Percentiles rank a stretch among this genome's conserved stretches.
Evolutionary conservation across 2,329 filamentous ascomycete genomes (phyloP).

Genomic region (Sclerotinia minor): DNA sequence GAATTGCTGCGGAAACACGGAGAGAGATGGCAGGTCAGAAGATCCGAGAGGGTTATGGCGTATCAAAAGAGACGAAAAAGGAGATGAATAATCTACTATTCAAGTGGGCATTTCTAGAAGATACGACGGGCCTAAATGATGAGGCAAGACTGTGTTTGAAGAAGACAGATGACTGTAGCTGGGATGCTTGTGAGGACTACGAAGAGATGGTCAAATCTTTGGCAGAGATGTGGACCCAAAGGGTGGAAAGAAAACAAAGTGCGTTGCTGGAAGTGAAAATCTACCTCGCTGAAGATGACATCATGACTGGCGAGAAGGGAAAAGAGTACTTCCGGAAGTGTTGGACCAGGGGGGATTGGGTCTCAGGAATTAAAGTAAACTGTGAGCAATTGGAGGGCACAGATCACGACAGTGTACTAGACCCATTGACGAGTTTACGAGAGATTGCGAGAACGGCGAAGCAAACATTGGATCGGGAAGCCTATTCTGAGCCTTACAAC

Average conservation of each 20-base stretch:
- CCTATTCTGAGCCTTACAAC: not conserved
- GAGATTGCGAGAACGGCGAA: constrained; percentile 24
- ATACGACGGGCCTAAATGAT: constrained; percentile 37
- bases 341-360: constrained; percentile 42
- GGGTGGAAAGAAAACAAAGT: constrained; percentile 23
- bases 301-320: constrained; percentile 47
- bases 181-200: constrained; percentile 34
- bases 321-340: constrained; percentile 47
- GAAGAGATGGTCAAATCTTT: constrained; percentile 29
- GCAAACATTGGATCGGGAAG: not conserved
- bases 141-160: constrained; percentile 39
- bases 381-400: constrained; percentile 39
- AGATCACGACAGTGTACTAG: constrained; percentile 45
- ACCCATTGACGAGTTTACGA: constrained; percentile 27
- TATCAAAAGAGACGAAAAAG: constrained; percentile 26
- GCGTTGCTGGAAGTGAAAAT: constrained; percentile 31
- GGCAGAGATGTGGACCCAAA: constrained; percentile 29
- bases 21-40: constrained; percentile 27
- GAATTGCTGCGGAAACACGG: not conserved
- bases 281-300: constrained; percentile 44
- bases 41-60: constrained; percentile 30
- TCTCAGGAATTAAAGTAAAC: constrained; percentile 43
- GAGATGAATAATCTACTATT: constrained; percentile 28
- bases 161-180: constrained; percentile 27
- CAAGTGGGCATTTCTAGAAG: constrained; percentile 35